Conservation (phyloP, 2,329 filamentous ascomycete species). For the Uncinocarpus reesii region DNA sequence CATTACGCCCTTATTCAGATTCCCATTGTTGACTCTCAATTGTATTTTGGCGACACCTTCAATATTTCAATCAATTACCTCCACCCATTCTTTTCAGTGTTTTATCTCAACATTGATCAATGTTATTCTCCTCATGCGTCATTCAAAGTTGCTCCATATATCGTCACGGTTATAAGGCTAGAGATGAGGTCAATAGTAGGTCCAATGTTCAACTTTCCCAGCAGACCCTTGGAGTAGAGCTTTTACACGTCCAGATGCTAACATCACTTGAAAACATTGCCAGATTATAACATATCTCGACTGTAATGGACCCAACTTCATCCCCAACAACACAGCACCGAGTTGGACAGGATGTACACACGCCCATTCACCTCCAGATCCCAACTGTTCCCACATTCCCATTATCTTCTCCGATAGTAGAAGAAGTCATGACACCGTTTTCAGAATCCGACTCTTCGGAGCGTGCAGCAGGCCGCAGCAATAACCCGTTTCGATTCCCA, state of each 20-base stretch:
- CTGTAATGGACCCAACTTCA: neutral
- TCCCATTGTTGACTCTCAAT: neutral
- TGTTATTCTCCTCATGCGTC: neutral
- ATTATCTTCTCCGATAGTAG: slow-evolving; percentile 36
- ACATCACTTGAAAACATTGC: neutral
- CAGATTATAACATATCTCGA: neutral
- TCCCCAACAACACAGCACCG: neutral
- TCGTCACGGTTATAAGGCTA: neutral
- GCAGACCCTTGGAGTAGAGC: neutral
- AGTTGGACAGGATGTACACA: neutral
- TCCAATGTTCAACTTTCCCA: neutral
- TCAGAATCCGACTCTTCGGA: slow-evolving; percentile 25
- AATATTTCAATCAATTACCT: neutral
- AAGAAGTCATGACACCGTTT: slow-evolving; percentile 33
- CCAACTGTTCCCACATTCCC: slow-evolving; percentile 29
- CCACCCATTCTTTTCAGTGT: neutral
- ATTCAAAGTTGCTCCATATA: too few relatives aligned
- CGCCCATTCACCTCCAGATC: slow-evolving; percentile 1
- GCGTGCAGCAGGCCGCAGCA: slow-evolving; percentile 22
- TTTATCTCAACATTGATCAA: neutral
- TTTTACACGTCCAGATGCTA: neutral
- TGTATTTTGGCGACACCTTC: neutral
- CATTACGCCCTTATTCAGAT: neutral
- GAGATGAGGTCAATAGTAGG: slow-evolving; percentile 6
- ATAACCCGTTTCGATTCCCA: slow-evolving; percentile 26